These are phyloP conservation scores for Phalaenopsis equestris DNA, from an alignment of 106 monocot genomes.

Conservation along the genomic window DNA sequence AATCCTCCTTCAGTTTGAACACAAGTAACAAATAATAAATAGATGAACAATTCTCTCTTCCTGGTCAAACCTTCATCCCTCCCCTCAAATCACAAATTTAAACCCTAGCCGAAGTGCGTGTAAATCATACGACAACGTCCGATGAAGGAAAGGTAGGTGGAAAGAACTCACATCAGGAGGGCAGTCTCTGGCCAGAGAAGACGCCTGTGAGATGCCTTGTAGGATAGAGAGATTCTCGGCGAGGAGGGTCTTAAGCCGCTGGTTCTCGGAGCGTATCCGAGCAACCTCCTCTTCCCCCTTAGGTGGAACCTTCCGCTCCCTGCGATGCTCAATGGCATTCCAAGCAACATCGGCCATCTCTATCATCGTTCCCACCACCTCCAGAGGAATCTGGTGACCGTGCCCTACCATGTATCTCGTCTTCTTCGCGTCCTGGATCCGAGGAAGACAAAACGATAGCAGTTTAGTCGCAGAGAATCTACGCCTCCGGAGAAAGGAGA, in stretches of 20 bases:
- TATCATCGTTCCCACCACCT: conserved; percentile 69
- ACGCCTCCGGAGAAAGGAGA: too few species aligned
- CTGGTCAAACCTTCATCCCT: too few species aligned
- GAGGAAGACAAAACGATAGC: neutral
- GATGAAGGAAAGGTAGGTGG: neutral
- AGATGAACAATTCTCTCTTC: too few species aligned
- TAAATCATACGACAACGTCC: too few species aligned
- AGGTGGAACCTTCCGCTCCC: conserved; percentile 9
- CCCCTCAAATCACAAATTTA: too few species aligned
- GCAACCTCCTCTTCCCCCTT: conserved; percentile 23
- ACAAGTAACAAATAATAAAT: too few species aligned
- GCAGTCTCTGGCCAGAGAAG: conserved; percentile 44
- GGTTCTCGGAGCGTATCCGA: conserved; percentile 49
- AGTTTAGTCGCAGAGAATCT: neutral
- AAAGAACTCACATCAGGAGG: conserved; percentile 60
- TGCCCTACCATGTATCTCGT: conserved; percentile 12
- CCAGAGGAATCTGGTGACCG: conserved; percentile 48
- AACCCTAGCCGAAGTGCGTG: too few species aligned
- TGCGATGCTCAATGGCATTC: conserved; percentile 70
- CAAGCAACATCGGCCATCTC: conserved; percentile 90
- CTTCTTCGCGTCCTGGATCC: neutral
- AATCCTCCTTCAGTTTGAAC: too few species aligned
- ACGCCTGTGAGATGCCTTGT: conserved; percentile 29
- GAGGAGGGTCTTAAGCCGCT: conserved; percentile 40
- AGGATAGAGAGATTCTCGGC: conserved; percentile 53